phyloP scores from a whole-genome alignment of 345 rosid species.

The Gossypium arboreum region DNA sequence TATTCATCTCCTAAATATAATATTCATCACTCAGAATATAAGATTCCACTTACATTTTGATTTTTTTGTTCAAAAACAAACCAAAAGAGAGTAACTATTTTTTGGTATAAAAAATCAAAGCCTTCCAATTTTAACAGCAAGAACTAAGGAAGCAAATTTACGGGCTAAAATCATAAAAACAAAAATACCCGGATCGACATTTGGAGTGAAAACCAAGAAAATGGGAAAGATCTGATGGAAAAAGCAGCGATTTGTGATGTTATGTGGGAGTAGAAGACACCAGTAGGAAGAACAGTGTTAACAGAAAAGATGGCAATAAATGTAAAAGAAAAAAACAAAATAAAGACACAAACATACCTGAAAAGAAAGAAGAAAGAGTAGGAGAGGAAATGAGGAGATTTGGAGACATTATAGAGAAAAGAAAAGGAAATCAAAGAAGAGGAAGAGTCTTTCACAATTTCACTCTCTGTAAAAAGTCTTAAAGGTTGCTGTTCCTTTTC shows the following conservation, averaged over 20 bases:
- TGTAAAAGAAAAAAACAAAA: background rate
- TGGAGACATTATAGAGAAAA: conserved; percentile 21
- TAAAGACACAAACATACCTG: background rate
- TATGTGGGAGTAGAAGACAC: background rate
- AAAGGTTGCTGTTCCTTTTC: background rate
- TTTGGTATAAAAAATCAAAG: background rate
- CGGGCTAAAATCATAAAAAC: background rate
- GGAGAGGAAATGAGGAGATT: conserved; percentile 31
- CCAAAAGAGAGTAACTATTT: background rate
- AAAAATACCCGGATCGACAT: background rate
- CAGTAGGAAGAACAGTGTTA: background rate
- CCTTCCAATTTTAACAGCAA: background rate
- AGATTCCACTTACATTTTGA: background rate
- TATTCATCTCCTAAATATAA: background rate
- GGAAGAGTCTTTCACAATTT: background rate
- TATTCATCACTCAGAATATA: background rate
- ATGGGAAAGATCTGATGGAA: background rate
- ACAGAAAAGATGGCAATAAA: background rate
- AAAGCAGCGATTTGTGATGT: background rate
- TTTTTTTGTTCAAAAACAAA: background rate
- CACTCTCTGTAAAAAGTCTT: background rate
- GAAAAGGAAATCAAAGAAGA: background rate
- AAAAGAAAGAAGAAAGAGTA: background rate
- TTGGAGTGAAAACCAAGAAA: background rate
- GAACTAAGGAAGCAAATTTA: background rate